phyloP scores from a whole-genome alignment of 108 stramenopile species.

The Heterococcus sp. region DNA sequence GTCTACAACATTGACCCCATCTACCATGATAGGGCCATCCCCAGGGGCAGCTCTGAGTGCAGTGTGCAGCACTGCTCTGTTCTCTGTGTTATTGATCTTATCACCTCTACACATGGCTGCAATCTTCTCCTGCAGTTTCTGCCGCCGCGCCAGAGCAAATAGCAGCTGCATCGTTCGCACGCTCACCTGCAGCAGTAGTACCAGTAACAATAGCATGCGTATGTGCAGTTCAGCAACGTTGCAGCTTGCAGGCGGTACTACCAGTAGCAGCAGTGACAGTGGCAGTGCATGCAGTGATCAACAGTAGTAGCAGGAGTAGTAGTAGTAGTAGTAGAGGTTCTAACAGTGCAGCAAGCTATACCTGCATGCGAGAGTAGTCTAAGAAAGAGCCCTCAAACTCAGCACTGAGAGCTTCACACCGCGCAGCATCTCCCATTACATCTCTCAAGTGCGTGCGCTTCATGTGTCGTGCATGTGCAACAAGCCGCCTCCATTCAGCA shows the following conservation, averaged over 20 bases:
- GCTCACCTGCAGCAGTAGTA: constrained; percentile 79
- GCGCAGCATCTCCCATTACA: not conserved
- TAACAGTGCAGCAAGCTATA: no score
- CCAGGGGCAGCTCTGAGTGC: constrained; percentile 31
- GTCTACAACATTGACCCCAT: constrained; percentile 77
- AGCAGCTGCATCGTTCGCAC: constrained; percentile 55
- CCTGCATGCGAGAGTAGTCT: constrained; percentile 92
- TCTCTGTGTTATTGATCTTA: constrained; percentile 94
- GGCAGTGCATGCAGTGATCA: no score
- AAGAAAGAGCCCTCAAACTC: constrained; percentile 69
- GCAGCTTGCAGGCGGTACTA: no score
- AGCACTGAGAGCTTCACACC: constrained; percentile 25
- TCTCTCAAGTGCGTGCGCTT: constrained; percentile 8
- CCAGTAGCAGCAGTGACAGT: no score
- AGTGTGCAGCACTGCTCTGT: constrained; percentile 91
- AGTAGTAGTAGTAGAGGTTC: no score
- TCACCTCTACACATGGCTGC: constrained; percentile 83
- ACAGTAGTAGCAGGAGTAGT: no score
- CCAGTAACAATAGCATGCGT: no score
- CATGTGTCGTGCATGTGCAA: constrained; percentile 8
- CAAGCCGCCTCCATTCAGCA: constrained; percentile 21
- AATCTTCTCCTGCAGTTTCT: constrained; percentile 73
- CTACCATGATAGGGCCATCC: constrained; percentile 65
- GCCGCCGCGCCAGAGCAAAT: constrained; percentile 82
- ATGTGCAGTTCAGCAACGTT: no score